These are phyloP conservation scores for Gracilaria gracilis DNA, from an alignment of 23 red algal genomes.

Conservation along the genomic window DNA sequence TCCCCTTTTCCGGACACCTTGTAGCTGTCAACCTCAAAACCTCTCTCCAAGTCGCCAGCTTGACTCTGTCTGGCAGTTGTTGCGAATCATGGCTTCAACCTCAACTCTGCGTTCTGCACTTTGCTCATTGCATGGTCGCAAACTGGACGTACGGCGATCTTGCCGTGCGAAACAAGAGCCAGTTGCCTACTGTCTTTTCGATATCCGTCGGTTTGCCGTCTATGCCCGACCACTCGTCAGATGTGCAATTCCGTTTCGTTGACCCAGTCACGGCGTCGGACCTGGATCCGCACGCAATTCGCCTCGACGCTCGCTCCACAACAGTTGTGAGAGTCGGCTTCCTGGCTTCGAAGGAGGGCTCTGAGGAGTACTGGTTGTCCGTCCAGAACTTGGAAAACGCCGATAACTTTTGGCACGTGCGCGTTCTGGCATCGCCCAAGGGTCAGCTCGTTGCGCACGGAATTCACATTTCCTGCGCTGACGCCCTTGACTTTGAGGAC, in stretches of 20 bases:
- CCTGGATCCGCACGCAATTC: neutral
- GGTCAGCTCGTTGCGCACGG: neutral
- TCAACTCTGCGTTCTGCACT: neutral
- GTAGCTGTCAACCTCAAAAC: neutral
- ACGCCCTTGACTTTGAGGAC: constrained; percentile 26
- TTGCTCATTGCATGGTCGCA: constrained; percentile 22
- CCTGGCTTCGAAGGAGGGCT: constrained; percentile 21
- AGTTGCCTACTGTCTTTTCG: constrained; percentile 20
- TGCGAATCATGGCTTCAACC: constrained; percentile 42
- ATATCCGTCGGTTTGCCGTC: constrained; percentile 25
- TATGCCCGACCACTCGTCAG: neutral
- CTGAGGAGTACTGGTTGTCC: constrained; percentile 26
- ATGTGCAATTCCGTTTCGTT: constrained; percentile 13
- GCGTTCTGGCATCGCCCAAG: neutral
- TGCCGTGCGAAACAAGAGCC: constrained; percentile 21
- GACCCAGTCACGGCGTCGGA: neutral
- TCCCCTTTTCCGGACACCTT: constrained; percentile 1
- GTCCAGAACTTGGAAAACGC: constrained; percentile 29
- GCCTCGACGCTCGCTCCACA: neutral
- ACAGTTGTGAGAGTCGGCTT: constrained; percentile 5
- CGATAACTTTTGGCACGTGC: constrained; percentile 30
- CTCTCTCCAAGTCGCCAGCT: neutral
- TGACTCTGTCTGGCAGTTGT: neutral
- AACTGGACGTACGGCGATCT: constrained; percentile 8
- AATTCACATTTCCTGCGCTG: constrained; percentile 36